Base-by-base conservation (phyloP, 176 grass and related monocot species). In the Metroxylon sagu region DNA sequence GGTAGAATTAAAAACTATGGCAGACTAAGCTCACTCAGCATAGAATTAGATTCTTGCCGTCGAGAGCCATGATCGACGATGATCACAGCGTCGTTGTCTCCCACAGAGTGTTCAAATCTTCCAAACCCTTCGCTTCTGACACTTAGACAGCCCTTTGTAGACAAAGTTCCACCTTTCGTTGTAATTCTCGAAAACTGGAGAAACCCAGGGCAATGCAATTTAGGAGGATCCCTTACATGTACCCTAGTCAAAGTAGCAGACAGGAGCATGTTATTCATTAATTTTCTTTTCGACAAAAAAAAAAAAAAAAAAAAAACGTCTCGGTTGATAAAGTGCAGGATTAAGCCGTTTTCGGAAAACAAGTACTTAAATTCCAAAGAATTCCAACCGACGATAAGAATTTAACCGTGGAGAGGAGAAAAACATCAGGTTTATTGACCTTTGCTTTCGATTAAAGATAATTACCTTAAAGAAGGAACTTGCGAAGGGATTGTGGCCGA, bases 1-100 rank as follows among this genome's bases (percentile, higher is more conserved):
- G 70, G n/a, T n/a, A 62, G 7, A 14, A 62, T 18, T 67, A 26
- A 26, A 25, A 4, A 25, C 43, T 3, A 1, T 4, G 29, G 59
- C 17, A 70, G 26, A 68, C 14, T 15, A 16, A 10, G 14, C 65
- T 85, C 82, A 97, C 92, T 78, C 64, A 97, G 81, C 92, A 97
- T 78, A 66, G 85, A 64, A 76, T 97, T 97, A 18, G 83, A 97
- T 60, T 97, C 84, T 72, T 91, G 75, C 29, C 84, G 83, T 27
- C 92, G 81, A 51, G 92, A 97, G n/a, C 92, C 92, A 19, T 97
- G 92, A 28, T 97, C 87, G 0, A 97, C 87, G 67, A 97, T 91
- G 65, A 88, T 67, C 62, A 97, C 78, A 23, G 69, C 84, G 83
- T 85, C 87, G 57, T 85, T 85, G 25, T 85, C 75, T 19, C 76